These are phyloP conservation scores for Apiospora kogelbergensis DNA, from an alignment of 2,329 filamentous ascomycete species.

Conservation along the genomic window DNA sequence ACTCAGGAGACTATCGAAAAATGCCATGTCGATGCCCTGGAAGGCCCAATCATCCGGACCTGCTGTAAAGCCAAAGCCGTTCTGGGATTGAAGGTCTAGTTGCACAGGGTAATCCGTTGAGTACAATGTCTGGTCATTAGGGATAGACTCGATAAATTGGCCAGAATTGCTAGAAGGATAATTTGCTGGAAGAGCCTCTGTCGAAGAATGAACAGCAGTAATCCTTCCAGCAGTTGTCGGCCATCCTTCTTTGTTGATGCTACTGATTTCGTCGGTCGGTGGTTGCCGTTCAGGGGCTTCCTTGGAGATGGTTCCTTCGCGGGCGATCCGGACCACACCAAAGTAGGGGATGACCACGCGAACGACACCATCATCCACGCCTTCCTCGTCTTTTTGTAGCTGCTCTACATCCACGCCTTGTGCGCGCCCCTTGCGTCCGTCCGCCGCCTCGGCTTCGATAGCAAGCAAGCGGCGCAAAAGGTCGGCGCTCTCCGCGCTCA, in stretches of 20 bases:
- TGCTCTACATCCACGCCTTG: neutral
- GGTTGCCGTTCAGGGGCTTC: neutral
- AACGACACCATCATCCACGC: neutral
- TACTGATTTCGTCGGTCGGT: neutral
- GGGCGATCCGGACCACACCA: neutral
- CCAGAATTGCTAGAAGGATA: neutral
- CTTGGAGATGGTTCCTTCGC: neutral
- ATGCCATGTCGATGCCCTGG: conserved; percentile 13
- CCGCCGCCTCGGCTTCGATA: conserved; percentile 32
- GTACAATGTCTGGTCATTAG: neutral
- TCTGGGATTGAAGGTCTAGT: neutral
- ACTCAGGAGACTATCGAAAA: conserved; percentile 11
- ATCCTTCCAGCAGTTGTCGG: too few relatives aligned
- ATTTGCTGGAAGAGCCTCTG: neutral
- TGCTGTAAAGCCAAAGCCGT: conserved; percentile 11
- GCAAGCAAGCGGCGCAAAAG: conserved; percentile 31
- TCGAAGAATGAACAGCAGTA: too few relatives aligned
- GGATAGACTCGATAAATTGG: neutral
- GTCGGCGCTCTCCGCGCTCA: conserved; percentile 31
- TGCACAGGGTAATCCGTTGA: neutral
- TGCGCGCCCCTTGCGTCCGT: conserved; percentile 7
- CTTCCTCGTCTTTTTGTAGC: neutral
- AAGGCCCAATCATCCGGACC: conserved; percentile 12
- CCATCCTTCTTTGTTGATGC: neutral
- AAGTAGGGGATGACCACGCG: neutral